Evolutionary conservation across 1,284 basidiomycete genomes (phyloP).

Genomic region (Microbotryum saponariae): DNA sequence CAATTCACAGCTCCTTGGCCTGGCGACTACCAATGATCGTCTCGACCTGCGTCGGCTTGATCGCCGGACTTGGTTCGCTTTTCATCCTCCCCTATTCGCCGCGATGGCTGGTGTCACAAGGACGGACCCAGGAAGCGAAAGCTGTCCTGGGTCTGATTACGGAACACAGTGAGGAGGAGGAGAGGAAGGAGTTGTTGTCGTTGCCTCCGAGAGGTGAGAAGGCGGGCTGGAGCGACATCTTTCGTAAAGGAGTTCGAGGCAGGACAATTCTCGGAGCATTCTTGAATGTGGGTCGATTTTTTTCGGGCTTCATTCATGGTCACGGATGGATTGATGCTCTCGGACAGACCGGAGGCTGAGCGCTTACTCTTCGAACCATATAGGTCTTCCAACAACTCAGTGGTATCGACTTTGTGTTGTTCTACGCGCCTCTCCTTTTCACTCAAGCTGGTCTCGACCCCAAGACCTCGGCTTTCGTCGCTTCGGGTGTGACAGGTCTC

Average conservation of each 20-base stretch:
- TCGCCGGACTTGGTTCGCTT: slow-evolving; percentile 37
- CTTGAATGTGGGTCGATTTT: slow-evolving; percentile 34
- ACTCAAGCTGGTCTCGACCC: slow-evolving; percentile 42
- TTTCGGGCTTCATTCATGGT: too few species aligned
- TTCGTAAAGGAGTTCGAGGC: slow-evolving; percentile 22
- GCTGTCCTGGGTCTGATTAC: slow-evolving; percentile 39
- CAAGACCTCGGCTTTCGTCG: slow-evolving; percentile 48
- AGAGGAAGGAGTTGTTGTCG: slow-evolving; percentile 31
- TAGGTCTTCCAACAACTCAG: too few species aligned
- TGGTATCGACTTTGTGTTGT: slow-evolving; percentile 13
- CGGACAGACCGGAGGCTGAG: too few species aligned
- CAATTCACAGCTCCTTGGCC: slow-evolving; percentile 43
- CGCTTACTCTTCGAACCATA: too few species aligned
- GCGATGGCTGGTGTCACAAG: slow-evolving; percentile 49
- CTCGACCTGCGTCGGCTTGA: slow-evolving; percentile 45
- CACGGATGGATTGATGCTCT: too few species aligned
- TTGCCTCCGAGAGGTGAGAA: slow-evolving; percentile 5
- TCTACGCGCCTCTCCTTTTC: slow-evolving; percentile 52
- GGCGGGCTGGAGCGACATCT: slow-evolving; percentile 20
- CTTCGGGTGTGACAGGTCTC: slow-evolving; percentile 51
- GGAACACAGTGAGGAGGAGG: slow-evolving; percentile 36
- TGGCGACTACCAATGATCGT: slow-evolving; percentile 49
- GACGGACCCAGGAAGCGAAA: slow-evolving; percentile 45
- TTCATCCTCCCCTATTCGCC: slow-evolving; percentile 51
- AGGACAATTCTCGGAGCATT: slow-evolving; percentile 48